phyloP scores from a whole-genome alignment of 805 yeast genomes.

The Ogataea chonburiensis region DNA sequence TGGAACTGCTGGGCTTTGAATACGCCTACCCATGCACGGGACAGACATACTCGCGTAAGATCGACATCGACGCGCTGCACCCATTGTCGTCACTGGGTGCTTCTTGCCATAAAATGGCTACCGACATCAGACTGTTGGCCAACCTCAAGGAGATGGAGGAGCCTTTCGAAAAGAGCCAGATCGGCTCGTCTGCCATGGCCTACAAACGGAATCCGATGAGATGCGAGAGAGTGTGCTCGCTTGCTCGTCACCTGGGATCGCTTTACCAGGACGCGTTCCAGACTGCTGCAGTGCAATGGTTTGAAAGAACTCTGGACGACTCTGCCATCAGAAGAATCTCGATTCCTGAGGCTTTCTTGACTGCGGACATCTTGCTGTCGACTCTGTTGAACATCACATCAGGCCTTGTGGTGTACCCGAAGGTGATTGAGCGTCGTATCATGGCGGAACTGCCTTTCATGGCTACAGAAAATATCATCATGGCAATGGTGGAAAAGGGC shows the following conservation, averaged over 20 bases:
- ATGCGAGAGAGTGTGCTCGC: slow-evolving; percentile 97
- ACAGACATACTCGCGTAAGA: slow-evolving; percentile 98
- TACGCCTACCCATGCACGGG: slow-evolving; percentile 97
- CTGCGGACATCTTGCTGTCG: slow-evolving; percentile 88
- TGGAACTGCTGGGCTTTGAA: slow-evolving; percentile 89
- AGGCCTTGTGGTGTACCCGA: slow-evolving; percentile 96
- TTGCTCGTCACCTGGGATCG: slow-evolving; percentile 92
- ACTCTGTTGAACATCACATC: slow-evolving; percentile 90
- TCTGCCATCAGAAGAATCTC: slow-evolving; percentile 97
- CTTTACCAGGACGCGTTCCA: slow-evolving; percentile 90
- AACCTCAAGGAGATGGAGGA: slow-evolving; percentile 97
- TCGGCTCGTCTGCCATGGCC: slow-evolving; percentile 98
- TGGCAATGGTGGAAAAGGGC: slow-evolving; percentile 99
- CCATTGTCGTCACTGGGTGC: slow-evolving; percentile 96
- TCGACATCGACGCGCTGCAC: slow-evolving; percentile 89
- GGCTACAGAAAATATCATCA: slow-evolving; percentile 98
- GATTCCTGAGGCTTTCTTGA: slow-evolving; percentile 92
- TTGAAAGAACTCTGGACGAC: slow-evolving; percentile 97
- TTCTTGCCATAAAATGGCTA: slow-evolving; percentile 95
- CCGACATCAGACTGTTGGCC: slow-evolving; percentile 93
- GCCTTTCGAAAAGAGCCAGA: slow-evolving; percentile 98
- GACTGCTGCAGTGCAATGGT: slow-evolving; percentile 99
- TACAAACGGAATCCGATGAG: slow-evolving; percentile 99
- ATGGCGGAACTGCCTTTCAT: slow-evolving; percentile 93
- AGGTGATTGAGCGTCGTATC: slow-evolving; percentile 97